phyloP scores from a whole-genome alignment of 228 moss, liverwort and hornwort species.

The Sphagnum fallax region DNA sequence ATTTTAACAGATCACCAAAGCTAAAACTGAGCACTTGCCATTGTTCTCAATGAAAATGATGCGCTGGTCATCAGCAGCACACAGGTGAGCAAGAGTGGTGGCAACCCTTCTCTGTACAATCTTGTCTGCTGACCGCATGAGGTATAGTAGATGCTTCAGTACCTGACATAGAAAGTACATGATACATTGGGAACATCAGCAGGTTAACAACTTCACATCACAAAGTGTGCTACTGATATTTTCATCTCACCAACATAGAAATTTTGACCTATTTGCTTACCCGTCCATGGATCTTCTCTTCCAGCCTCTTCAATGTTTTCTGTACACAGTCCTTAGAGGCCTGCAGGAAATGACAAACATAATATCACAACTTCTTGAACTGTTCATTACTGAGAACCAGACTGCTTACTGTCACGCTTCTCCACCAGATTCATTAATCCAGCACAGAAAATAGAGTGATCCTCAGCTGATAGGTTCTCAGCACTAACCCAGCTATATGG shows the following conservation, averaged over 20 bases:
- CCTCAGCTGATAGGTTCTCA: too few species aligned
- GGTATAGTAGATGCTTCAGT: slow-evolving; percentile 90
- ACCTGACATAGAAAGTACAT: slow-evolving; percentile 32
- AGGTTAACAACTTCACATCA: too few species aligned
- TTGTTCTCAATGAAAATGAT: slow-evolving; percentile 91
- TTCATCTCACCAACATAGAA: too few species aligned
- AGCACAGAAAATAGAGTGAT: too few species aligned
- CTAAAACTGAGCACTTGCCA: slow-evolving; percentile 25
- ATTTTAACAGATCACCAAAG: too few species aligned
- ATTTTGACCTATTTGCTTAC: slow-evolving; percentile 20
- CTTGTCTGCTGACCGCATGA: slow-evolving; percentile 85
- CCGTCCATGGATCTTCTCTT: slow-evolving; percentile 97
- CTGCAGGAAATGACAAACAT: slow-evolving; percentile 20
- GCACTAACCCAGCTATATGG: too few species aligned
- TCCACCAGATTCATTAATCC: too few species aligned
- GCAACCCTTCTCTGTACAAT: slow-evolving; percentile 93
- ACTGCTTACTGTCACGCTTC: too few species aligned
- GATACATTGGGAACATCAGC: too few species aligned
- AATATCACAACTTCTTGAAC: too few species aligned
- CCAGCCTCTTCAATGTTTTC: slow-evolving; percentile 89
- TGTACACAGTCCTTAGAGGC: slow-evolving; percentile 99
- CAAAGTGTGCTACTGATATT: too few species aligned
- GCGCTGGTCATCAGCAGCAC: slow-evolving; percentile 89
- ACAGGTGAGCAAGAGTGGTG: slow-evolving; percentile 88
- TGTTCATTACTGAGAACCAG: too few species aligned